Evolutionary conservation across 2,329 filamentous ascomycete genomes (phyloP).

Genomic region (Sphaerulina populicola): DNA sequence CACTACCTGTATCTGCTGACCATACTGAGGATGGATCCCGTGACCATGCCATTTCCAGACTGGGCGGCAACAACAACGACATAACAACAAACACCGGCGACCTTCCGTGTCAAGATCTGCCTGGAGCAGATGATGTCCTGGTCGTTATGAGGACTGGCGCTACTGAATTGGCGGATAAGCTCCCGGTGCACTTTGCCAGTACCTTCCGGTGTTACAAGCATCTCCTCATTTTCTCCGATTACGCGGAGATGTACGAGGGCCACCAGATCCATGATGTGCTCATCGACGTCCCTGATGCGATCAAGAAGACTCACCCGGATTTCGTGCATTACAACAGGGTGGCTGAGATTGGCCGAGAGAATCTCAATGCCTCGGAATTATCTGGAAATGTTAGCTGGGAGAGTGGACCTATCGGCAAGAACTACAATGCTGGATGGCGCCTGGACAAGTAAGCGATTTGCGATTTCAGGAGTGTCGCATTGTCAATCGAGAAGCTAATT

Average conservation of each 20-base stretch:
- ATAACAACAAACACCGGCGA: neutral
- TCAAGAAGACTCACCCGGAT: slow-evolving; percentile 29
- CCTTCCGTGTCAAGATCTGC: slow-evolving; percentile 20
- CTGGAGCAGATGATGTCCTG: slow-evolving; percentile 44
- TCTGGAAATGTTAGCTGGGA: slow-evolving; percentile 21
- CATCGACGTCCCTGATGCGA: slow-evolving; percentile 25
- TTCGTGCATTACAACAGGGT: slow-evolving; percentile 34
- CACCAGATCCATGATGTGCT: slow-evolving; percentile 33
- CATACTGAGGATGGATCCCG: neutral
- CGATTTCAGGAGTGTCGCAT: too few species aligned
- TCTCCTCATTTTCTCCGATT: slow-evolving; percentile 53
- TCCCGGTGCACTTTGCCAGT: slow-evolving; percentile 48
- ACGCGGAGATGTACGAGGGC: slow-evolving; percentile 46
- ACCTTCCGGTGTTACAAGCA: slow-evolving; percentile 50
- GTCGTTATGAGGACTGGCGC: slow-evolving; percentile 53
- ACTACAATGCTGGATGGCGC: slow-evolving; percentile 30
- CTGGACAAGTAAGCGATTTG: slow-evolving; percentile 31
- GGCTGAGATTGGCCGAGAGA: slow-evolving; percentile 26
- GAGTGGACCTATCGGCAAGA: slow-evolving; percentile 23
- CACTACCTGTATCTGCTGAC: neutral
- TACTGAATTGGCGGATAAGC: slow-evolving; percentile 48
- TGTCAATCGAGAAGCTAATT: too few species aligned
- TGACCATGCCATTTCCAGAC: neutral
- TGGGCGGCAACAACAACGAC: neutral
- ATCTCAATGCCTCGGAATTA: slow-evolving; percentile 28